Conservation (phyloP, 345 rosid species). For the Eucalyptus pauciflora region DNA sequence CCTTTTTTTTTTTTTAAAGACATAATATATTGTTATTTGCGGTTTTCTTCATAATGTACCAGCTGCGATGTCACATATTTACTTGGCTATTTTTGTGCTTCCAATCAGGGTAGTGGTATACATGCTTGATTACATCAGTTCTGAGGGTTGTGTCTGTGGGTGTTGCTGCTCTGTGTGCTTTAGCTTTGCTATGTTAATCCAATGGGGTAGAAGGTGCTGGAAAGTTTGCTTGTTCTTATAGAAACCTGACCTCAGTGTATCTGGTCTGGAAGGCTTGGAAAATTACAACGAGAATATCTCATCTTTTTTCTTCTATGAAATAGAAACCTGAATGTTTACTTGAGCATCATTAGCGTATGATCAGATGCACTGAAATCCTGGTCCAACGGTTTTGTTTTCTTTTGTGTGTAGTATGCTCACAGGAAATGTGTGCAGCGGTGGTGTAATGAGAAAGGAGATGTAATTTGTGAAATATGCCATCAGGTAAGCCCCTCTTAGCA, state of each 20-base stretch:
- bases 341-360: background rate
- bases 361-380: background rate
- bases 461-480: conserved; percentile 90
- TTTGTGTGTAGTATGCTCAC: conserved; percentile 67
- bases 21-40: background rate
- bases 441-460: conserved; percentile 96
- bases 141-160: background rate
- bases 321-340: background rate
- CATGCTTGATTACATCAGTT: background rate
- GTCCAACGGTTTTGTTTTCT: background rate
- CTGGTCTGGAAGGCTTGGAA: background rate
- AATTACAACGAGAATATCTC: background rate
- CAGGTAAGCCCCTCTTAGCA: conserved; percentile 32
- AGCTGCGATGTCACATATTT: background rate
- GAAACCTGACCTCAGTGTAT: background rate
- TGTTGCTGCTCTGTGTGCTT: background rate
- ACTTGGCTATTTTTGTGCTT: background rate
- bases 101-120: background rate
- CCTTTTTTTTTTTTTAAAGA: background rate
- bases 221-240: background rate
- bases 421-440: conserved; percentile 96
- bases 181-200: background rate
- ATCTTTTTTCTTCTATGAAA: background rate
- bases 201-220: background rate
- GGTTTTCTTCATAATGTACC: background rate